Base-by-base conservation (phyloP, 805 yeast genomes). In the Peterozyma toletana region DNA sequence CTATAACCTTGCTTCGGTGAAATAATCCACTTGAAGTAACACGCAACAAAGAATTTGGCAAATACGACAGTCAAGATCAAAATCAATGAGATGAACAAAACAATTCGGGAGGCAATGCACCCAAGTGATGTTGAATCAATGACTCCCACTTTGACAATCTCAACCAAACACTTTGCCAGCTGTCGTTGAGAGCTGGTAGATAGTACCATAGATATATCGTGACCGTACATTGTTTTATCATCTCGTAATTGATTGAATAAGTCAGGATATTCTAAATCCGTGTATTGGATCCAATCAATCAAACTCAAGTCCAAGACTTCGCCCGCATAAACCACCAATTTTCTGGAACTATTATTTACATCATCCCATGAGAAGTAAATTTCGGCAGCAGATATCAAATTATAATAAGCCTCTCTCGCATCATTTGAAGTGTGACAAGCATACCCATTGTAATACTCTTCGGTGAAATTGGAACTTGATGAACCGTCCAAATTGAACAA, bases 281-380 rank as follows among this genome's bases (percentile, higher is more conserved):
- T 78, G 3, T 67, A 62, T 51, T 77, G 79, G 42, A 93, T 70
- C 91, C 96, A 88, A 52, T 81, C 68, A 35, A 93, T 59, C 44
- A 88, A 67, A 54, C 77, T 78, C 57, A 93, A 70, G 61, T 93
- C 97, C 36, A 93, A 70, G 10, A 93, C 96, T 52, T 78, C 75
- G 9, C 99, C 98, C 40, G 89, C 83, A 64, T 83, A 91, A 3
- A 90, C 97, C 30, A 89, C 82, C 56, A 93, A 71, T 50, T 84
- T 84, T 61, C 96, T 74, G 5, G 82, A 62, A 21, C 81, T 64
- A 56, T 82, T 80, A 48, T 66, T 70, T 49, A 91, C 71, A 53
- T 86, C 95, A 44, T 86, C 87, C 99, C 99, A 93, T 5, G 89
- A 81, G 64, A 82, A 93, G 60, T 75, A 89, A 4, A 91, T 83